Conservation (phyloP, 1,284 basidiomycete genomes). For the Ustilago shanxiensis region DNA sequence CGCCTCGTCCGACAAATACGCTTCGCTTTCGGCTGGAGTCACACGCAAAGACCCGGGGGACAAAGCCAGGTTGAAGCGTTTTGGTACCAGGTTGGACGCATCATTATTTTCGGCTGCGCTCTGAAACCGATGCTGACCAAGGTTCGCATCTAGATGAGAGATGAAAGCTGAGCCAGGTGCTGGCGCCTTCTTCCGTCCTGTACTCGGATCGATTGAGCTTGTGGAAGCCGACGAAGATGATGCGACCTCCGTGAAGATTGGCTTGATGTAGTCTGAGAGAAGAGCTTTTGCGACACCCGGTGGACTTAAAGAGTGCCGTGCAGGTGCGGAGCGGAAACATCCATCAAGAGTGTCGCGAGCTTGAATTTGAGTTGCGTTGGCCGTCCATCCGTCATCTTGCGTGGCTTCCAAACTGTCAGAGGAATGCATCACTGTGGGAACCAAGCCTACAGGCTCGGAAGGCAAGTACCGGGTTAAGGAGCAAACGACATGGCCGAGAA, state of each 20-base stretch:
- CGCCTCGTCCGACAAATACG: neutral
- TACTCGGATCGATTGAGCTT: constrained; percentile 21
- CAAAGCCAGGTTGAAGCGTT: constrained; percentile 12
- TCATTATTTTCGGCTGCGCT: constrained; percentile 24
- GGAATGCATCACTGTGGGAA: neutral
- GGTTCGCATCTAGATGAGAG: constrained; percentile 24
- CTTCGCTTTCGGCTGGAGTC: too few species aligned
- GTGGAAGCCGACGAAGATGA: constrained; percentile 17
- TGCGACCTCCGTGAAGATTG: constrained; percentile 28
- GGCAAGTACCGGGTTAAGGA: constrained; percentile 20
- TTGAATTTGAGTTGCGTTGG: neutral
- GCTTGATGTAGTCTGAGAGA: constrained; percentile 40
- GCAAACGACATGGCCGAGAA: constrained; percentile 28
- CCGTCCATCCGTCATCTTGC: constrained; percentile 28
- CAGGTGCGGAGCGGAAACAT: neutral
- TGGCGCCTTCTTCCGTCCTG: constrained; percentile 26
- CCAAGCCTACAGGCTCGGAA: neutral
- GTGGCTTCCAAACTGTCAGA: neutral
- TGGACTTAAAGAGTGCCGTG: neutral
- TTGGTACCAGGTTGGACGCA: constrained; percentile 21
- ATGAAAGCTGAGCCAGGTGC: constrained; percentile 15
- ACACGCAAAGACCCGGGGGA: neutral
- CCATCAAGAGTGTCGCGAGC: neutral
- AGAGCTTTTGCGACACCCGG: constrained; percentile 15
- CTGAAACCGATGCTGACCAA: constrained; percentile 35